Base-by-base conservation (phyloP, 108 stramenopile genomes). In the Mayamaea pseudoterrestris region DNA sequence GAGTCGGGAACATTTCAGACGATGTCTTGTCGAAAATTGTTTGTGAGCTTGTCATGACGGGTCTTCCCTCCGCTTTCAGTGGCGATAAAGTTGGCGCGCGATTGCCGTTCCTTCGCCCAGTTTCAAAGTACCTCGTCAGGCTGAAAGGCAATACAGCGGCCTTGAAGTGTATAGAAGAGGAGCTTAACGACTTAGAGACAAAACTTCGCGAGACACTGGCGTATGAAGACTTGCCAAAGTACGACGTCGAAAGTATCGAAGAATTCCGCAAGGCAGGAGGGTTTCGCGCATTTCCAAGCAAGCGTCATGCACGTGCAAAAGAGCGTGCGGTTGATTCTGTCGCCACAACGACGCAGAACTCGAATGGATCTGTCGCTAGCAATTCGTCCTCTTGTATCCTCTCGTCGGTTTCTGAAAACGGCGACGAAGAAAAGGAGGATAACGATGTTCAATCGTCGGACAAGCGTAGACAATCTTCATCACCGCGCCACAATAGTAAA, bases 71-170 rank as follows among this genome's bases (percentile, higher is more conserved):
- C 44, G 31, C 52, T 11, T 41, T 35, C 4, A 59, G 83, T 27
- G 81, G 74, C 50, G 72, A 74, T 16, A 67, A 68, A 26, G 82
- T 82, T 3, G 90, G 90, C 1, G 69, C 69, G 61, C 77, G 83
- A 13, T 49, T 92, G 44, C 76, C 78, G 24, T 92, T 92, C 42
- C 66, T 90, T 11, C 32, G 44, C 18, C 46, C 82, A 17, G 51
- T 90, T 13, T 41, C 39, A 47, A 84, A 77, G 68, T 80, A 78
- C 29, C 71, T 28, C 74, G 74, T 57, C 66, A 68, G 54, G 58
- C 75, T 28, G 72, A 72, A 42, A 40, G 53, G n/a, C 35, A 67
- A 30, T n/a, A n/a, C n/a, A n/a, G n/a, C n/a, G n/a, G n/a, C n/a
- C 60, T 68, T 36, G 51, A 57, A 29, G 50, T 63, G 40, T 44